These are phyloP conservation scores for Discostella stelligera DNA, from an alignment of 352 stramenopile genomes.

Conservation along the genomic window DNA sequence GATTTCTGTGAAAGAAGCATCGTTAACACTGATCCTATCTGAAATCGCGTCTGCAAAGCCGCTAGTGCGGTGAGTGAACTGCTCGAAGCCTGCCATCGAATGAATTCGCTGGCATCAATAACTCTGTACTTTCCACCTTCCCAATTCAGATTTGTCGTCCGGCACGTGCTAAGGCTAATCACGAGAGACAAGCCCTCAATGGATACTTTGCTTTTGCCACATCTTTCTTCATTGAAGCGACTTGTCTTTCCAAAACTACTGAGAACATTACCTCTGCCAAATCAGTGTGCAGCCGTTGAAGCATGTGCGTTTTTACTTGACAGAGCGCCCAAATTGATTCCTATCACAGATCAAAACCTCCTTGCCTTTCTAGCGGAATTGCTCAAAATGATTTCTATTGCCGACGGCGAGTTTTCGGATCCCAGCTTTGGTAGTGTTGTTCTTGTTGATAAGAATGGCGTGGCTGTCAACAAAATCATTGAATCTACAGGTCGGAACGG, in stretches of 20 bases:
- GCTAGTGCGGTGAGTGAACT: slow-evolving; percentile 64
- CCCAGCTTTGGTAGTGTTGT: slow-evolving; percentile 59
- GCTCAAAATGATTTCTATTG: slow-evolving; percentile 81
- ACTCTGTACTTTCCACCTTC: slow-evolving; percentile 15
- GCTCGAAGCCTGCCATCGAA: slow-evolving; percentile 2
- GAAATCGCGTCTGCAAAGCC: slow-evolving; percentile 76
- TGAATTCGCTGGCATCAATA: slow-evolving; percentile 10
- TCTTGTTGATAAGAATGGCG: slow-evolving; percentile 80
- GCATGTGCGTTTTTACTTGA: slow-evolving; percentile 71
- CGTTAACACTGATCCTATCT: slow-evolving; percentile 67
- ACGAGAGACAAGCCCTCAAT: slow-evolving; percentile 42
- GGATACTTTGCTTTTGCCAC: slow-evolving; percentile 46
- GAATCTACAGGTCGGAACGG: slow-evolving; percentile 24
- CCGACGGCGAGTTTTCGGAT: slow-evolving; percentile 82
- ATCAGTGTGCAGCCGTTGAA: slow-evolving; percentile 78
- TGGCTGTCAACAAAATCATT: slow-evolving; percentile 42
- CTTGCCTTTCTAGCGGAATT: slow-evolving; percentile 78
- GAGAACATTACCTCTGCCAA: slow-evolving; percentile 68
- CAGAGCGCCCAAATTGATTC: slow-evolving; percentile 60
- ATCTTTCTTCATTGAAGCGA: slow-evolving; percentile 61
- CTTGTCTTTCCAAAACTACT: slow-evolving; percentile 77
- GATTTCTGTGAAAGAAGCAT: slow-evolving; percentile 42
- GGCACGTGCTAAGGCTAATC: slow-evolving; percentile 49
- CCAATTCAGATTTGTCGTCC: slow-evolving; percentile 51
- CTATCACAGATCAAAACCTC: slow-evolving; percentile 72